A percentile compares a stretch with the other conserved stretches of the same genome.
Conservation (phyloP, 2,329 filamentous ascomycete genomes). For the Hymenotorrendiella dingleyae region DNA sequence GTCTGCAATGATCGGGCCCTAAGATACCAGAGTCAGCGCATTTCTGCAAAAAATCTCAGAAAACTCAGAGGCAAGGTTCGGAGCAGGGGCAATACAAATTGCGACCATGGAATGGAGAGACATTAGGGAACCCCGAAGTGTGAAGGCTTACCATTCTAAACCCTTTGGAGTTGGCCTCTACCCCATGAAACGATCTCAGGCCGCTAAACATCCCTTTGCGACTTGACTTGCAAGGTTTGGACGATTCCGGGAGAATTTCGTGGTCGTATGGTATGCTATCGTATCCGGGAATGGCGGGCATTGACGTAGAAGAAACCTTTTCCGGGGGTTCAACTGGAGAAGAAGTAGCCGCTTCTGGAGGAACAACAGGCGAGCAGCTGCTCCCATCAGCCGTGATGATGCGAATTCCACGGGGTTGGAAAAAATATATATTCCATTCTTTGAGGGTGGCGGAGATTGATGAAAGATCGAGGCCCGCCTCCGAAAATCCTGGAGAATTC, state of each 20-base stretch:
- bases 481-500: constrained; percentile 4
- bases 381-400: constrained; percentile 32
- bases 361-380: no score
- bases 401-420: constrained; percentile 42
- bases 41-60: no score
- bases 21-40: no score
- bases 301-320: no score
- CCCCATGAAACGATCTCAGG: constrained; percentile 9
- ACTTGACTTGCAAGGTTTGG: background rate
- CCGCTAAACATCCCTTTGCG: constrained; percentile 5
- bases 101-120: no score
- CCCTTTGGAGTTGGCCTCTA: constrained; percentile 5
- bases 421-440: constrained; percentile 55
- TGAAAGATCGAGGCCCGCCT: constrained; percentile 15
- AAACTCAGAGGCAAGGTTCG: no score
- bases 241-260: constrained; percentile 9
- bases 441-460: constrained; percentile 37
- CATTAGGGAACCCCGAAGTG: no score
- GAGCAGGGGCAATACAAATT: no score
- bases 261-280: constrained; percentile 34
- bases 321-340: no score
- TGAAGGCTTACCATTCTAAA: no score
- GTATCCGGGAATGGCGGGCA: no score
- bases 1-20: constrained; percentile 23
- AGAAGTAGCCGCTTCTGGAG: no score